These are phyloP conservation scores for Chytriomyces hyalinus DNA, from an alignment of 192 early-diverging fungal species.

Conservation along the genomic window DNA sequence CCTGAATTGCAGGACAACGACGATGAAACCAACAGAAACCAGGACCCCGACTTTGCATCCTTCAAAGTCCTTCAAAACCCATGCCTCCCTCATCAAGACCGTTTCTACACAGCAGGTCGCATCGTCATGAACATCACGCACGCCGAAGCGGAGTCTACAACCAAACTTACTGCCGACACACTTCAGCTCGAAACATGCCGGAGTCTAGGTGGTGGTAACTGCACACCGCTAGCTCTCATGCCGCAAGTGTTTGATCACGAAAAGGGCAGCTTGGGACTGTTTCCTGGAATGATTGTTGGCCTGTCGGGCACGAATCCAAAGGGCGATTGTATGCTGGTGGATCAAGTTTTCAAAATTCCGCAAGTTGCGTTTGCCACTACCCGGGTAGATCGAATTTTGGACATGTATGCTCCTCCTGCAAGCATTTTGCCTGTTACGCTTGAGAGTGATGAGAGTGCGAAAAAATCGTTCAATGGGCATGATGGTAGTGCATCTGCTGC, in stretches of 20 bases:
- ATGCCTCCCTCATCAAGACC: slow-evolving; percentile 53
- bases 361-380: slow-evolving; percentile 60
- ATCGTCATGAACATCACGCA: slow-evolving; percentile 71
- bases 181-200: slow-evolving; percentile 84
- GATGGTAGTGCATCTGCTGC: neutral
- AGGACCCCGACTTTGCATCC: neutral
- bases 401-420: slow-evolving; percentile 48
- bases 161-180: slow-evolving; percentile 72
- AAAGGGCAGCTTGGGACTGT: slow-evolving; percentile 66
- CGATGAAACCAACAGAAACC: slow-evolving; percentile 1
- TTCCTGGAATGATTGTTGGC: slow-evolving; percentile 89
- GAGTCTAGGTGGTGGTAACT: slow-evolving; percentile 70
- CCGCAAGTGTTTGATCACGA: slow-evolving; percentile 45
- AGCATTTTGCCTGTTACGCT: neutral
- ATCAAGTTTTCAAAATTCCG: slow-evolving; percentile 44
- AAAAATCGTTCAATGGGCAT: too few species aligned
- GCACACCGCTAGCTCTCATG: slow-evolving; percentile 70
- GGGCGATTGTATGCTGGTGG: slow-evolving; percentile 37
- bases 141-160: slow-evolving; percentile 41
- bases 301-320: slow-evolving; percentile 67
- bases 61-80: slow-evolving; percentile 57
- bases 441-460: too few species aligned
- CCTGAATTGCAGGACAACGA: neutral
- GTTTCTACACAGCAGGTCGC: slow-evolving; percentile 74
- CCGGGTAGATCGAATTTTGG: slow-evolving; percentile 42